Conservation (phyloP, 139 green algal genomes). For the Chlamydomonas schloesseri region DNA sequence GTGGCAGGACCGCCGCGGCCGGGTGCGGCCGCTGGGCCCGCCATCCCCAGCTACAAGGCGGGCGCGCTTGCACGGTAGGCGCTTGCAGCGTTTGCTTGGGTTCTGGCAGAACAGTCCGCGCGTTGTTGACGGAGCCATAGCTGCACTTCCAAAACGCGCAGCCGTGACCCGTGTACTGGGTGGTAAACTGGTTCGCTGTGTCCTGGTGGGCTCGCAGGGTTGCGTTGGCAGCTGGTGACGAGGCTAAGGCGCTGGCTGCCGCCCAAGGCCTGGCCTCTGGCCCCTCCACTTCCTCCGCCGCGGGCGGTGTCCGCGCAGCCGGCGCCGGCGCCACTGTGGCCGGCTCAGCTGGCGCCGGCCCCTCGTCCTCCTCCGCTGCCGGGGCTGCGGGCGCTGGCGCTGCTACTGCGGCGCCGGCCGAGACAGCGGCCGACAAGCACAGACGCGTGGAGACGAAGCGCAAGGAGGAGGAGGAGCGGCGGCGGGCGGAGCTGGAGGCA, state of each 20-base stretch:
- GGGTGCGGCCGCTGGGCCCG: neutral
- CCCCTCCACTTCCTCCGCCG: neutral
- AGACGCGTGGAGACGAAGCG: conserved; percentile 35
- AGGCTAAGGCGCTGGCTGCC: neutral
- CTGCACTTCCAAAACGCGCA: no score
- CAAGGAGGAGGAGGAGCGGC: conserved; percentile 38
- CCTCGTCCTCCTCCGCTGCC: neutral
- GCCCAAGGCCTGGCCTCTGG: neutral
- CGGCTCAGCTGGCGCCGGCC: neutral
- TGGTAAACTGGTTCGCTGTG: no score
- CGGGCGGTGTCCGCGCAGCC: neutral
- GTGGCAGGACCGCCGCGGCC: neutral
- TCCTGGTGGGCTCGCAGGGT: neutral
- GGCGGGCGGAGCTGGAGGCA: conserved; percentile 24
- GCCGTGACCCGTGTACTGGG: neutral
- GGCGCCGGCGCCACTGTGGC: neutral
- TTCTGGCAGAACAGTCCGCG: no score
- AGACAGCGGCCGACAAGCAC: conserved; percentile 37
- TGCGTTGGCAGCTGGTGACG: conserved; percentile 1
- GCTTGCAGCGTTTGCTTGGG: no score
- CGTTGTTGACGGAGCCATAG: no score
- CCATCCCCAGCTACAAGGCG: conserved; percentile 14
- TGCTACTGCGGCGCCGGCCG: neutral
- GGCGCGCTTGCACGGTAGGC: conserved; percentile 9
- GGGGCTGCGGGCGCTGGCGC: neutral